Evolutionary conservation across 2,329 filamentous ascomycete genomes (phyloP), one percentile per base, ranked within the genome.

Genomic region (Emergomyces orientalis): DNA sequence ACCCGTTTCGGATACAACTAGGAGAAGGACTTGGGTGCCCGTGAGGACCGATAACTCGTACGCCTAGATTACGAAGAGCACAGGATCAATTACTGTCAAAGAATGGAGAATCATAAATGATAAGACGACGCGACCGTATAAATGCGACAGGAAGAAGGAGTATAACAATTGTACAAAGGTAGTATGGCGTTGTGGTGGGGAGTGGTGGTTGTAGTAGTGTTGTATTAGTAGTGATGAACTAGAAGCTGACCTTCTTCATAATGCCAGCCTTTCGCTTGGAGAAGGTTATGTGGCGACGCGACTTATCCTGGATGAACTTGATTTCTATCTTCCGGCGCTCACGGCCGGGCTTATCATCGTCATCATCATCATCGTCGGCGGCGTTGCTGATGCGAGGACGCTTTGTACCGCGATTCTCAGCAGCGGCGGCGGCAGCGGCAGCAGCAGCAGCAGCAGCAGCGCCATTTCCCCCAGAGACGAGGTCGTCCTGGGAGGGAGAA

Each of bases 261-360:
- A 99, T 97, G 71, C 94, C 94, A 63, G 94, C 94, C 83, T 99
- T 99, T 77, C 94, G 91, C 87, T 99, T 99, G 71, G 93, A 97
- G 78, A 99, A 97, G 73, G 94, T 97, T 76, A 97, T 99, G 82
- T 99, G 94, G 67, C 94, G 89, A 80, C 94, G 91, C 80, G 93
- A 97, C 83, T 99, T 99, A 81, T 99, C 94, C 79, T 92, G 93
- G 78, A 99, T 99, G 81, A 99, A 99, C 85, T 99, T 99, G 82
- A 99, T 99, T 80, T 99, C 94, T 73, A 99, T 99, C 88, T 99
- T 99, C 81, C 94, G 88, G 75, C 94, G 88, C 85, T 97, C 94
- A 78, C 94, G 92, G 74, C 91, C 91, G 67, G 91, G 91, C 86
- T 97, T 97, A 78, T 97, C 93, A 71, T 96, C 92, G 71, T 97